Percentiles rank a stretch among this genome's conserved stretches.
These are phyloP conservation scores for Fusarium pseudograminearum DNA, from an alignment of 2,329 filamentous ascomycete genomes.

Conservation along the genomic window DNA sequence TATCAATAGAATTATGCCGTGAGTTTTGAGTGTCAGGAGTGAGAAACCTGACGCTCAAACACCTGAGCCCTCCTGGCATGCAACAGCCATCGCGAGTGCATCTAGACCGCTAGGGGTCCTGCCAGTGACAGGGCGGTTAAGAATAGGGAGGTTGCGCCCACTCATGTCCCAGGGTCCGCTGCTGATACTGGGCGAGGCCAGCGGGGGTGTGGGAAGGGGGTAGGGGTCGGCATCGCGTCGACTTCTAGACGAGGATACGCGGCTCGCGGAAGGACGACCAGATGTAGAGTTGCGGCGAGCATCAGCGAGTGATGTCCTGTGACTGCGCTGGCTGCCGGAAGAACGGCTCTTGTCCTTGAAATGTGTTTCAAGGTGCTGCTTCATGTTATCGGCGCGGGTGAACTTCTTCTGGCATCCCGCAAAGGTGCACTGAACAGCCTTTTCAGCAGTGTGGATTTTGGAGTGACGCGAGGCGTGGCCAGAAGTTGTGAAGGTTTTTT, in stretches of 20 bases:
- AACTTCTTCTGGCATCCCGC: conserved; percentile 82
- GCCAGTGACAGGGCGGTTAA: conserved; percentile 57
- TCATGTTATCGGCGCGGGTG: conserved; percentile 88
- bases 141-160: conserved; percentile 58
- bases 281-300: conserved; percentile 51
- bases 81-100: conserved; percentile 66
- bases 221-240: conserved; percentile 60
- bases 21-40: conserved; percentile 11
- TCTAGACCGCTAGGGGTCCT: conserved; percentile 66
- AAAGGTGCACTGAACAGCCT: conserved; percentile 76
- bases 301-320: conserved; percentile 51
- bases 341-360: conserved; percentile 70
- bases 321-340: conserved; percentile 52
- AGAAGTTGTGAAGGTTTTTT: conserved; percentile 85
- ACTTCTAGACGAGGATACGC: conserved; percentile 47
- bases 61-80: conserved; percentile 61
- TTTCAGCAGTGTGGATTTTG: conserved; percentile 86
- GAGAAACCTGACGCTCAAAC: conserved; percentile 19
- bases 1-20: conserved; percentile 36
- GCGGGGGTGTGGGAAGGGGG: conserved; percentile 51
- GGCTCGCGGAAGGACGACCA: conserved; percentile 48
- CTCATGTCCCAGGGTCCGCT: conserved; percentile 62
- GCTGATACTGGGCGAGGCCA: conserved; percentile 53
- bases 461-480: conserved; percentile 87
- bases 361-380: conserved; percentile 84